Evolutionary conservation across 2,329 filamentous ascomycete genomes (phyloP), one percentile per base, ranked within the genome.

Genomic region (Sporothrix humicola): DNA sequence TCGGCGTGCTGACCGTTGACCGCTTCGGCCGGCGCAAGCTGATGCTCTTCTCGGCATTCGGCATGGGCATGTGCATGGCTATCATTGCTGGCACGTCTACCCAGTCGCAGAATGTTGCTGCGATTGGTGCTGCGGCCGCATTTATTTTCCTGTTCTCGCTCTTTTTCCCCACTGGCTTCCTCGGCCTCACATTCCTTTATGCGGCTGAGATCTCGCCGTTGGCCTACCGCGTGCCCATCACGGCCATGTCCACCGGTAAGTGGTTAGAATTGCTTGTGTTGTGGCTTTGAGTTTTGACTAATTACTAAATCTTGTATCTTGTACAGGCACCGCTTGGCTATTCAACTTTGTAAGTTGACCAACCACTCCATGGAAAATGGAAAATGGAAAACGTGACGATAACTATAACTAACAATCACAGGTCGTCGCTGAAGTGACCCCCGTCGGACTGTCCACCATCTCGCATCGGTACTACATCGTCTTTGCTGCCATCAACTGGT

Each of bases 401-500:
- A 26, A 10, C 42, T 42, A 31, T n/a, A 44, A 31, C 58, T 61
- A 61, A 61, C 58, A 61, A 37, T 37, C 4, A 1, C 26, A 61
- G 58, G 58, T 61, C 26, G 58, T 68, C 46, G 65, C 65, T 23
- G 65, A 68, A 20, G 65, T 68, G 65, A 68, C 65, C 17, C 65
- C 65, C 1, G 65, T 68, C 10, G 65, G 65, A 20, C 65, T 68
- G n/a, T 68, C 65, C 20, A 68, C 65, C 4, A 68, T 68, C 44
- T 68, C 65, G 2, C 65, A 68, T 37, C 65, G 65, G 46, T 68
- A 68, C 46, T 68, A 68, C 23, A 68, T 68, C 10, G 31, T 68
- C 23, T 68, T 68, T 31, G 65, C 65, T 50, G 65, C 65, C 3
- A 68, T 68, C 12, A 68, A 68, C 65, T 68, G 65, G 65, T 68